Conservation (phyloP, 169 alveolate genomes). For the Plasmodium falciparum region DNA sequence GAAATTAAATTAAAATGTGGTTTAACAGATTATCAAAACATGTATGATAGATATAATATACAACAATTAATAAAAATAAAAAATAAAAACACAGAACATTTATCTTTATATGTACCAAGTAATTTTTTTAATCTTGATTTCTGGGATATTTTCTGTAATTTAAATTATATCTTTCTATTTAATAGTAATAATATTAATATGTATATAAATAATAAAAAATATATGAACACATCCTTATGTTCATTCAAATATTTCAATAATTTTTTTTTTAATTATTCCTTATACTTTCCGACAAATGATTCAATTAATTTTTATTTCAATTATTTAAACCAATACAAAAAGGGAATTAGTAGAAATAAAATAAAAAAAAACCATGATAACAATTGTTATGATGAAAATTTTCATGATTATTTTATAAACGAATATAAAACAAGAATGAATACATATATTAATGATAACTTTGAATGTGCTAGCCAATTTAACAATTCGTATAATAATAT, state of each 20-base stretch:
- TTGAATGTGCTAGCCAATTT: too few relatives aligned
- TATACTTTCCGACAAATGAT: background rate
- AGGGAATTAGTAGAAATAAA: background rate
- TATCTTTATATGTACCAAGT: conserved; percentile 63
- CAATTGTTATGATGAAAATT: too few relatives aligned
- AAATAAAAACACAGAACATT: conserved; percentile 38
- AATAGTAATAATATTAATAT: conserved; percentile 52
- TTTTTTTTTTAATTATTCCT: conserved; percentile 22
- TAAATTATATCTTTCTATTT: conserved; percentile 43
- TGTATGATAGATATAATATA: conserved; percentile 81
- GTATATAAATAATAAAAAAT: conserved; percentile 46
- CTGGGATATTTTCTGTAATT: conserved; percentile 59
- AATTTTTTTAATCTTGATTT: conserved; percentile 37
- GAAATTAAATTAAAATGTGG: conserved; percentile 86
- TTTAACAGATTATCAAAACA: conserved; percentile 76
- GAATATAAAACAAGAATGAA: too few relatives aligned
- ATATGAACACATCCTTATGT: conserved; percentile 12
- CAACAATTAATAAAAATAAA: conserved; percentile 80
- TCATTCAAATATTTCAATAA: conserved; percentile 6
- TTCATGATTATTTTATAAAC: too few relatives aligned
- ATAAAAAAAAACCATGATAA: background rate
- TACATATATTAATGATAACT: too few relatives aligned
- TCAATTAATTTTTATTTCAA: background rate
- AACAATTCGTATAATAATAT: too few relatives aligned
- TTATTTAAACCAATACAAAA: conserved; percentile 6